Conservation (phyloP, 148 eudicot species). For the Rheum nobile region DNA sequence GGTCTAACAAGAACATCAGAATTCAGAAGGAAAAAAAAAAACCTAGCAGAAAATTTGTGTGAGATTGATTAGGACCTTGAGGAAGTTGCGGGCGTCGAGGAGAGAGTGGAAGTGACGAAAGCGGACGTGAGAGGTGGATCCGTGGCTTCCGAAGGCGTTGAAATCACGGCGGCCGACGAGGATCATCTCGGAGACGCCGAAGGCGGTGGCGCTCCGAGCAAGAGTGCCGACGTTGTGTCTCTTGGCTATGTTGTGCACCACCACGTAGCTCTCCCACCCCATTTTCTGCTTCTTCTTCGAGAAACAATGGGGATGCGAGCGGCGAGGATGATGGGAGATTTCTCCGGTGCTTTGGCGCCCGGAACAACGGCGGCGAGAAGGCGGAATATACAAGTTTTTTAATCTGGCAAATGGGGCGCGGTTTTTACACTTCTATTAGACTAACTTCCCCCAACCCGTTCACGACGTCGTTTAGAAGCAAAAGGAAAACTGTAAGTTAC, state of each 20-base stretch:
- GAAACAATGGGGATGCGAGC: neutral
- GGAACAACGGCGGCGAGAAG: neutral
- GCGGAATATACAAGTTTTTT: neutral
- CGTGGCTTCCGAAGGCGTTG: constrained; percentile 94
- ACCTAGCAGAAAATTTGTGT: neutral
- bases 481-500: too few relatives aligned
- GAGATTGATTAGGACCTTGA: constrained; percentile 36
- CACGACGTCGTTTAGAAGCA: too few relatives aligned
- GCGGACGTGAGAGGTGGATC: constrained; percentile 70
- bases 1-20: neutral
- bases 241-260: constrained; percentile 96
- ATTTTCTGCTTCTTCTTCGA: neutral
- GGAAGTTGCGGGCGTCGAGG: constrained; percentile 55
- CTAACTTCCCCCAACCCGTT: too few relatives aligned
- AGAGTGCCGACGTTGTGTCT: constrained; percentile 93
- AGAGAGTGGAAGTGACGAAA: constrained; percentile 90
- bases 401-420: neutral
- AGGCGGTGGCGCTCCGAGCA: constrained; percentile 89
- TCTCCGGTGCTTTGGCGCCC: neutral
- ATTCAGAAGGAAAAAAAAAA: neutral
- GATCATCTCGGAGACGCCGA: constrained; percentile 83
- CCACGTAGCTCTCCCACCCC: constrained; percentile 56
- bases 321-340: neutral
- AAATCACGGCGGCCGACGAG: constrained; percentile 91
- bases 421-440: too few relatives aligned